Evolutionary conservation across 768 basidiomycete genomes (phyloP).

Genomic region (Daedaleopsis sinensis): DNA sequence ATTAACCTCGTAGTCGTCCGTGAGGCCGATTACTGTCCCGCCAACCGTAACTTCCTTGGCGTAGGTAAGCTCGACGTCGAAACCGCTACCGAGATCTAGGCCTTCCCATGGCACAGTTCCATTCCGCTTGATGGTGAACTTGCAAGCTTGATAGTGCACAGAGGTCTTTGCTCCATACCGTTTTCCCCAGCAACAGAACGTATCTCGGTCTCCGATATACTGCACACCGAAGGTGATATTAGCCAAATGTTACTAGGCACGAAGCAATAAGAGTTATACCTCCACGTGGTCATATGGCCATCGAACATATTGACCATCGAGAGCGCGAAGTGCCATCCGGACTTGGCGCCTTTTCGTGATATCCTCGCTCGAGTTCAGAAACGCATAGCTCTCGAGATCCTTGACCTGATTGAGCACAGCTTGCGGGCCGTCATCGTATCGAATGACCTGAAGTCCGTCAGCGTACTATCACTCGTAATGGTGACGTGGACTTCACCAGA

Average conservation of each 20-base stretch:
- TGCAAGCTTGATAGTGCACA: slow-evolving; percentile 47
- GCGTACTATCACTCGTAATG: neutral
- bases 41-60: slow-evolving; percentile 50
- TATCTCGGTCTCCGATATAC: slow-evolving; percentile 49
- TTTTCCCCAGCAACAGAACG: slow-evolving; percentile 46
- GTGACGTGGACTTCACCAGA: slow-evolving; percentile 43
- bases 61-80: slow-evolving; percentile 62
- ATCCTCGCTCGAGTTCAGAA: slow-evolving; percentile 57
- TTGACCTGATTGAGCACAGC: slow-evolving; percentile 47
- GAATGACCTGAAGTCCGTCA: slow-evolving; percentile 51
- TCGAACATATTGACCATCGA: slow-evolving; percentile 61
- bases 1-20: slow-evolving; percentile 67
- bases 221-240: slow-evolving; percentile 27
- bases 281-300: slow-evolving; percentile 68
- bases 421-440: slow-evolving; percentile 63
- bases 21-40: slow-evolving; percentile 61
- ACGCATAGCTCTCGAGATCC: slow-evolving; percentile 60
- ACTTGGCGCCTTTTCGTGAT: slow-evolving; percentile 56
- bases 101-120: slow-evolving; percentile 56
- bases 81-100: slow-evolving; percentile 68
- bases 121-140: slow-evolving; percentile 52
- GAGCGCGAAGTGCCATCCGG: slow-evolving; percentile 62
- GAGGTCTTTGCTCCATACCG: slow-evolving; percentile 57
- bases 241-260: too few relatives aligned
- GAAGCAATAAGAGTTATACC: slow-evolving; percentile 35